These are phyloP conservation scores for Saturnispora bothae DNA, from an alignment of 805 yeast species.

Conservation along the genomic window DNA sequence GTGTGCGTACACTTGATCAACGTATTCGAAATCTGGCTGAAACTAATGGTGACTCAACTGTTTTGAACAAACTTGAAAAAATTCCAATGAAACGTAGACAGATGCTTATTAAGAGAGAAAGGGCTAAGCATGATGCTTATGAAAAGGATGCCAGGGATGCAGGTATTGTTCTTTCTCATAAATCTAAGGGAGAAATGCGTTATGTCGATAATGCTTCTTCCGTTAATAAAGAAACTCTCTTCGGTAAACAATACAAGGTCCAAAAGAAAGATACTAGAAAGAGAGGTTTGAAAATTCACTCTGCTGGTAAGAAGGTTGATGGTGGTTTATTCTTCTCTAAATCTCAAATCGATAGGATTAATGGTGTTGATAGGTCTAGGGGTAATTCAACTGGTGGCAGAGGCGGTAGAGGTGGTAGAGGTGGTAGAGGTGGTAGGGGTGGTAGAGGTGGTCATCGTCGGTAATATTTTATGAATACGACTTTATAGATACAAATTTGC, in stretches of 20 bases:
- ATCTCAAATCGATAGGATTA: constrained; percentile 47
- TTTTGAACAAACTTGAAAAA: constrained; percentile 44
- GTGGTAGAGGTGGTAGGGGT: constrained; percentile 1
- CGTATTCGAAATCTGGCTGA: constrained; percentile 42
- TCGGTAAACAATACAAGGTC: constrained; percentile 35
- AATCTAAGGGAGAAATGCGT: constrained; percentile 56
- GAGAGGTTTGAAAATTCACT: constrained; percentile 71
- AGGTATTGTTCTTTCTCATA: constrained; percentile 76
- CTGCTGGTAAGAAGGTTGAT: constrained; percentile 67
- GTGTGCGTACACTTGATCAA: constrained; percentile 52
- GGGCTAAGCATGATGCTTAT: not conserved
- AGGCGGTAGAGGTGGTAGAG: constrained; percentile 1
- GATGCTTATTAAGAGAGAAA: constrained; percentile 50
- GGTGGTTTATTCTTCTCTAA: constrained; percentile 69
- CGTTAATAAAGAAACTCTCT: constrained; percentile 38
- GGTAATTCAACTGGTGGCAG: not conserved
- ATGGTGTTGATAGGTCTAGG: constrained; percentile 5
- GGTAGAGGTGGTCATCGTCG: constrained; percentile 7
- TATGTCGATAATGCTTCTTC: constrained; percentile 41
- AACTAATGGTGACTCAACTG: constrained; percentile 29
- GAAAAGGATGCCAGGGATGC: constrained; percentile 64
- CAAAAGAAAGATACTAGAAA: constrained; percentile 36
- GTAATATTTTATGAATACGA: not conserved
- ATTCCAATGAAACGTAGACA: constrained; percentile 86
- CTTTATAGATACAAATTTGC: too few species aligned